Evolutionary conservation across 331 rosid species (phyloP), one percentile per base, ranked within the genome.

Genomic region (Phaseolus coccineus): DNA sequence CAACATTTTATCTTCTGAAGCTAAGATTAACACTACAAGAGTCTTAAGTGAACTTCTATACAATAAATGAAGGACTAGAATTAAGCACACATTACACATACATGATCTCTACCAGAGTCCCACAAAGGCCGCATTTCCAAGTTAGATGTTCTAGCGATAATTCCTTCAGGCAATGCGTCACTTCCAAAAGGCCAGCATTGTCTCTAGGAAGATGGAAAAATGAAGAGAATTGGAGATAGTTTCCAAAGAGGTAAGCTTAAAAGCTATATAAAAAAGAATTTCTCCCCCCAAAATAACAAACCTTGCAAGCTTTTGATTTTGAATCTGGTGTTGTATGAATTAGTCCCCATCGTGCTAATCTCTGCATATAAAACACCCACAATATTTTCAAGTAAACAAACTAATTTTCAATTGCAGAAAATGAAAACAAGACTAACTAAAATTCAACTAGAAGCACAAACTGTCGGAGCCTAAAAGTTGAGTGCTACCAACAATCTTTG

Each of bases 151-250:
- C 81, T 80, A 66, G 72, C 86, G 77, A 92, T 55, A 76, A 94
- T 89, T 84, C 97, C 96, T 82, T 83, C 81, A 0, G 98, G 98
- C 78, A 94, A 84, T 37, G 90, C 62, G 56, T 80, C 89, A 8
- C 82, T 85, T 76, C 87, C 93, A 10, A 64, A 37, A 31, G 92
- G 89, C 78, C 71, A 69, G 87, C 95, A 89, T 37, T 11, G 90
- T 82, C 73, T 85, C 97, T 94, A 86, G 12, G 65, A 63, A 65
- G 66, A 28, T 16, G 30, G 22, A 53, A 67, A 30, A n/a, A 42
- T 12, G 12, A 64, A 37, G 37, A 63, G 11, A 66, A 42, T 83
- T 27, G 77, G 84, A 80, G 24, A 40, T 1, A 59, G 24, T 15
- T 19, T 19, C 73, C 62, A 69, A 65, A 35, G 48, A 35, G 22